Evolutionary conservation across 2,329 filamentous ascomycete species (phyloP).

Genomic region (Elsinoe perseae): DNA sequence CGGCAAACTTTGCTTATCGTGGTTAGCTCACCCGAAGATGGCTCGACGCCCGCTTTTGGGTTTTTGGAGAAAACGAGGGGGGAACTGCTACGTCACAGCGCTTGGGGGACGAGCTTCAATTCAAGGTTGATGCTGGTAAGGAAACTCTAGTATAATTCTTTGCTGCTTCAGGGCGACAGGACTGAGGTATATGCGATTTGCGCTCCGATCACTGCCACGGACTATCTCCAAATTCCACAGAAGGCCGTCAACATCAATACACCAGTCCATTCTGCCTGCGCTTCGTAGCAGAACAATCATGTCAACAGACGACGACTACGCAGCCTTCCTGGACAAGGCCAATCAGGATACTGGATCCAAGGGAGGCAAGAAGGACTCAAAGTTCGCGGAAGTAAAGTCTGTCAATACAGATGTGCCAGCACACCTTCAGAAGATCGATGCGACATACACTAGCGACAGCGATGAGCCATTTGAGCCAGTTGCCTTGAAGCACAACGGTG

Average conservation of each 20-base stretch:
- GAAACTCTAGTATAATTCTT: not conserved
- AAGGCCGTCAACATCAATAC: not conserved
- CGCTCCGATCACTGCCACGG: not conserved
- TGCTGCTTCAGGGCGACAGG: constrained; percentile 1
- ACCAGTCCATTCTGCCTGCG: not conserved
- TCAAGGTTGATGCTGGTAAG: not conserved
- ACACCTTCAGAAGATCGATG: constrained; percentile 48
- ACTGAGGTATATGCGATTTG: not conserved
- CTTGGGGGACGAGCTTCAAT: not conserved
- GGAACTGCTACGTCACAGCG: not conserved
- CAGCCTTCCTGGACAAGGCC: constrained; percentile 77
- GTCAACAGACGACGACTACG: constrained; percentile 75
- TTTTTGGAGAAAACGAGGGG: not conserved
- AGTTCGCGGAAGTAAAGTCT: constrained; percentile 32
- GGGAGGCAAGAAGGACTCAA: constrained; percentile 19
- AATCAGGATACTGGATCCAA: constrained; percentile 56
- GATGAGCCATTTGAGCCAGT: constrained; percentile 82
- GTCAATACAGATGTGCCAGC: constrained; percentile 53
- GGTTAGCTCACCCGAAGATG: not conserved
- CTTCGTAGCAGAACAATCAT: constrained; percentile 37
- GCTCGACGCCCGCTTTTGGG: not conserved
- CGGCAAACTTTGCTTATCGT: not conserved
- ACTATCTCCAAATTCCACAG: no score
- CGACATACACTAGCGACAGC: constrained; percentile 69
- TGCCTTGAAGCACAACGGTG: constrained; percentile 48